Conservation (phyloP, 2,329 filamentous ascomycete genomes). For the Ophiostoma sp. region DNA sequence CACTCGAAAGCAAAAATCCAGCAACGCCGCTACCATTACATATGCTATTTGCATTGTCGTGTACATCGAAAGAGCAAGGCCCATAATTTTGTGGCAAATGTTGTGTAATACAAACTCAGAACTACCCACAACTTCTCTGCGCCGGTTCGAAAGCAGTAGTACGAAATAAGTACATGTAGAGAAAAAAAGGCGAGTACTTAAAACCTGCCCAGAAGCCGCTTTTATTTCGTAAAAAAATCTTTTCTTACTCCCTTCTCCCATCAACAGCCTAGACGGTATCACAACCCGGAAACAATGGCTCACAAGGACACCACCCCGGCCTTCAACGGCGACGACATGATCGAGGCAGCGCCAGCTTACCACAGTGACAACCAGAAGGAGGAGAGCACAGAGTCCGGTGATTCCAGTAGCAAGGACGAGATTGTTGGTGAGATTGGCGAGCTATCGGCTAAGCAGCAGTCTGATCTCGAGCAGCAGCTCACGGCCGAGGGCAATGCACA, state of each 20-base stretch:
- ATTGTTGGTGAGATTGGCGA: slow-evolving; percentile 9
- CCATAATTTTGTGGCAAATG: slow-evolving; percentile 13
- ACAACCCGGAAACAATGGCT: slow-evolving; percentile 5
- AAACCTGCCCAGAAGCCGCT: background rate
- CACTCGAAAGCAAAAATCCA: background rate
- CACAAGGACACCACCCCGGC: background rate
- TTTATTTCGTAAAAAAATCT: background rate
- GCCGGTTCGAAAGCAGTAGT: background rate
- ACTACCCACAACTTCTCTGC: background rate
- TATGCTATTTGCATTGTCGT: background rate
- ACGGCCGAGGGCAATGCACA: slow-evolving; percentile 7
- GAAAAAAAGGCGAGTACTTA: background rate
- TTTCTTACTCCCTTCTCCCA: background rate
- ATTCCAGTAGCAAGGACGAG: slow-evolving; percentile 1
- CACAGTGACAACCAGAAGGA: slow-evolving; percentile 3
- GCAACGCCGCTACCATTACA: slow-evolving; percentile 1
- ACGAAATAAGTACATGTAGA: background rate
- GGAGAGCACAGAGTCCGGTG: background rate
- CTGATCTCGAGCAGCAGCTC: slow-evolving; percentile 12
- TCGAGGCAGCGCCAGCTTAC: slow-evolving; percentile 4
- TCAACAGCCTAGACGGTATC: background rate
- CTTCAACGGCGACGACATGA: background rate
- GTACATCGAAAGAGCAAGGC: background rate
- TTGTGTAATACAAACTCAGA: slow-evolving; percentile 15
- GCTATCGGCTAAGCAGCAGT: background rate